Evolutionary conservation across 1,139 yeast species (phyloP).

Genomic region (Diutina neorugosa): DNA sequence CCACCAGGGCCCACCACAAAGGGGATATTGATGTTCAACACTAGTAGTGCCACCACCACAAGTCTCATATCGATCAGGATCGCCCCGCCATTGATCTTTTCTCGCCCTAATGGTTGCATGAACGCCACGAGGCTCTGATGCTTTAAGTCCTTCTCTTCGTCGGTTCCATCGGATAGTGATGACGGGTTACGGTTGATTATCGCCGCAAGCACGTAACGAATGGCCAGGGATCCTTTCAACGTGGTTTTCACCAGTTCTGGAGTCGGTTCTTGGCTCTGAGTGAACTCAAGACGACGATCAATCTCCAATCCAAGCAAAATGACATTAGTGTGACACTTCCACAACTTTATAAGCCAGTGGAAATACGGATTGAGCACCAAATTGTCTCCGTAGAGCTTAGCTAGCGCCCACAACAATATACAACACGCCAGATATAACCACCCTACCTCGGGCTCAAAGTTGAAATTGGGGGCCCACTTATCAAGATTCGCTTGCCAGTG

Average conservation of each 20-base stretch:
- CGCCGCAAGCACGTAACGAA: slow-evolving; percentile 49
- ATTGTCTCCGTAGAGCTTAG: slow-evolving; percentile 14
- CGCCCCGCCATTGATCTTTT: slow-evolving; percentile 43
- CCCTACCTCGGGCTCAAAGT: background rate
- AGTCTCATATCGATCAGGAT: slow-evolving; percentile 41
- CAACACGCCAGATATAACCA: slow-evolving; percentile 1
- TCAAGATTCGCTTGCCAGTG: background rate
- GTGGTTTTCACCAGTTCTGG: slow-evolving; percentile 41
- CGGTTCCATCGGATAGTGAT: slow-evolving; percentile 10
- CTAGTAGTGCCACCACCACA: slow-evolving; percentile 18
- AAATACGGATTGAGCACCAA: slow-evolving; percentile 48
- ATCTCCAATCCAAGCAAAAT: slow-evolving; percentile 48
- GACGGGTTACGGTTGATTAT: slow-evolving; percentile 29
- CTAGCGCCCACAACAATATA: background rate
- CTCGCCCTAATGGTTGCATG: slow-evolving; percentile 51
- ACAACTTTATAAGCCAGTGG: slow-evolving; percentile 39
- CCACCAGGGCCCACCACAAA: slow-evolving; percentile 11
- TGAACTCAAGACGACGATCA: slow-evolving; percentile 45
- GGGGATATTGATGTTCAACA: slow-evolving; percentile 16
- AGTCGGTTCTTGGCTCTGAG: slow-evolving; percentile 14
- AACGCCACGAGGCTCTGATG: slow-evolving; percentile 44
- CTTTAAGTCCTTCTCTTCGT: slow-evolving; percentile 36
- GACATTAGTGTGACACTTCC: slow-evolving; percentile 54
- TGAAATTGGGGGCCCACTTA: background rate
- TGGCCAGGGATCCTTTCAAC: slow-evolving; percentile 51